Conservation (phyloP, 106 monocot genomes). For the Allium fistulosum region DNA sequence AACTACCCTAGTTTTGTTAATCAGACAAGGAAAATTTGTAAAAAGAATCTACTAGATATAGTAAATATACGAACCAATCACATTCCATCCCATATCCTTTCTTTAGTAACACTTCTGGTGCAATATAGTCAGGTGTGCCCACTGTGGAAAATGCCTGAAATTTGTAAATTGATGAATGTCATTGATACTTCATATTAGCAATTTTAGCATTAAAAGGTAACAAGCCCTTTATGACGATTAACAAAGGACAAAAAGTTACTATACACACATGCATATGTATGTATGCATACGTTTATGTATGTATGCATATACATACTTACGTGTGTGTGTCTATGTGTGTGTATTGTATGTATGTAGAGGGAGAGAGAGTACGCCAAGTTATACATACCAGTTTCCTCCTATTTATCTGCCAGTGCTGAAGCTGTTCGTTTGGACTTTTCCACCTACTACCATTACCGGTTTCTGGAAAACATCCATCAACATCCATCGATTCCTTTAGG, state of each 20-base stretch:
- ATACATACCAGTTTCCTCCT: constrained; percentile 73
- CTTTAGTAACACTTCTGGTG: constrained; percentile 96
- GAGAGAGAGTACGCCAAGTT: no score
- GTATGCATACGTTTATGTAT: no score
- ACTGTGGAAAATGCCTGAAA: constrained; percentile 95
- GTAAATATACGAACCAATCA: constrained; percentile 70
- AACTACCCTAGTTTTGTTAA: not conserved
- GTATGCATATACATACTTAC: no score
- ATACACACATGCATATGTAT: no score
- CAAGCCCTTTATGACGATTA: not conserved
- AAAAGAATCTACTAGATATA: not conserved
- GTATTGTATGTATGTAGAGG: no score
- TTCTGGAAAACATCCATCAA: constrained; percentile 67
- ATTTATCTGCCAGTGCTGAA: constrained; percentile 97
- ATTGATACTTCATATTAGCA: constrained; percentile 4
- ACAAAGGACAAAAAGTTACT: constrained; percentile 3
- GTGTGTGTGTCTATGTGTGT: no score
- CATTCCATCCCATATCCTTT: constrained; percentile 99
- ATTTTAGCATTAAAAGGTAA: not conserved
- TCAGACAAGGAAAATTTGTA: no score
- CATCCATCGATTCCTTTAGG: constrained; percentile 87
- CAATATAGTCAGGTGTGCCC: constrained; percentile 98
- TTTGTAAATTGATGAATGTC: constrained; percentile 4
- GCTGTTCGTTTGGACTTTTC: constrained; percentile 83
- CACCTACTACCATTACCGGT: constrained; percentile 58